A percentile compares a stretch with the other conserved stretches of the same genome.
Conservation (phyloP, 257 asterid genomes). For the Striga asiatica region DNA sequence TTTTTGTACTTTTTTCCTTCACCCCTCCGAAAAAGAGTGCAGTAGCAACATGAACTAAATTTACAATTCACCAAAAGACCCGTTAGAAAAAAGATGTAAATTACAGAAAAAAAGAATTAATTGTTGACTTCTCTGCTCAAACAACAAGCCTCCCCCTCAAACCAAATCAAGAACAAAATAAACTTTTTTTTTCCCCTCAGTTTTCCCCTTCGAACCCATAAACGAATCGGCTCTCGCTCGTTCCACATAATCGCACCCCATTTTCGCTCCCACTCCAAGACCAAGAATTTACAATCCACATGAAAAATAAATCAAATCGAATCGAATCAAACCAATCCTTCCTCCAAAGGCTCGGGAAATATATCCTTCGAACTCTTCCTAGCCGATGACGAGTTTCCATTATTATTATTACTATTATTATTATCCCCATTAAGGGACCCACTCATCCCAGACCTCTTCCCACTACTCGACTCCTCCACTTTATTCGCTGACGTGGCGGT, state of each 20-base stretch:
- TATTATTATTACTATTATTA: no score
- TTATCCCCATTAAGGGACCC: no score
- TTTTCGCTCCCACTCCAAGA: no score
- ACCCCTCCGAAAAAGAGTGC: conserved; percentile 8
- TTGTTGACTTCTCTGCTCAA: not conserved
- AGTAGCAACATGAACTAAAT: conserved; percentile 22
- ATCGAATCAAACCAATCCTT: no score
- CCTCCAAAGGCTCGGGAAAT: conserved; percentile 70
- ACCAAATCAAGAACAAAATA: not conserved
- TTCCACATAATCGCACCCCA: no score
- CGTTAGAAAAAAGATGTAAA: conserved; percentile 18
- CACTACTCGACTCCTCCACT: conserved; percentile 47
- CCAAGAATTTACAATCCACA: conserved; percentile 34
- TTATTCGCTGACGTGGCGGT: conserved; percentile 12
- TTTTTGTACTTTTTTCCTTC: conserved; percentile 8
- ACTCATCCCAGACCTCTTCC: conserved; percentile 24
- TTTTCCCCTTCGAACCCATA: no score
- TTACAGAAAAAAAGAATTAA: conserved; percentile 20
- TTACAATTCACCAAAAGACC: conserved; percentile 39
- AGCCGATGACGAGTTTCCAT: conserved; percentile 37
- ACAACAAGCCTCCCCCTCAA: no score
- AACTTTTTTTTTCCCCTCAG: no score
- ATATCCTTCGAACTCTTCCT: conserved; percentile 71
- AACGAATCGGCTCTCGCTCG: no score
- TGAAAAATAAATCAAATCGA: not conserved